A percentile compares a stretch with the other conserved stretches of the same genome.
phyloP scores from a whole-genome alignment of 2,329 filamentous ascomycete genomes.

The Beauveria rudraprayagi region DNA sequence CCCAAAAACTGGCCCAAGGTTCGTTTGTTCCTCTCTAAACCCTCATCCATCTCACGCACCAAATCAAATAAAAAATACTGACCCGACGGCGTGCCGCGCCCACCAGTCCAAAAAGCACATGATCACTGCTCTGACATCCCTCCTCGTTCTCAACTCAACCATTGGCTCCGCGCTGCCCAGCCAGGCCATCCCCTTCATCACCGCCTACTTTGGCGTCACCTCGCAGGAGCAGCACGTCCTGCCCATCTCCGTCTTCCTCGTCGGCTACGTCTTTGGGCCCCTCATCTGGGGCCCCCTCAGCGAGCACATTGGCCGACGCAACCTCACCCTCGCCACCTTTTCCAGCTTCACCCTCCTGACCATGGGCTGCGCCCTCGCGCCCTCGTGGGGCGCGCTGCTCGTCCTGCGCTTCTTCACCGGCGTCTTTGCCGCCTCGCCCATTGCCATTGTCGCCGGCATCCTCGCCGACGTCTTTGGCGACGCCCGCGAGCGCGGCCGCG shows the following conservation, averaged over 20 bases:
- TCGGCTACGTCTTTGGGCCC: slow-evolving; percentile 56
- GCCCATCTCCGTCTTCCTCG: slow-evolving; percentile 55
- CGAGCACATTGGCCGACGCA: slow-evolving; percentile 54
- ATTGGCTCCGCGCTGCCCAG: slow-evolving; percentile 58
- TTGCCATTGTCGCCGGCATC: slow-evolving; percentile 55
- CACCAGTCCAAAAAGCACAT: slow-evolving; percentile 44
- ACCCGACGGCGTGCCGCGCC: neutral
- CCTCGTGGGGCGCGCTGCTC: slow-evolving; percentile 43
- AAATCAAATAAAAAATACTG: neutral
- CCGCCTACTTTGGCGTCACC: slow-evolving; percentile 47
- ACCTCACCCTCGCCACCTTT: slow-evolving; percentile 38
- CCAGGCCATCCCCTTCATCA: slow-evolving; percentile 52
- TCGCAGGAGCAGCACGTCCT: slow-evolving; percentile 38
- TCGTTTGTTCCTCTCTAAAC: slow-evolving; percentile 11
- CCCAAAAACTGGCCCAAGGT: slow-evolving; percentile 44
- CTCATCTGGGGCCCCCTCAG: slow-evolving; percentile 57
- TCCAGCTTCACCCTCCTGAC: slow-evolving; percentile 41
- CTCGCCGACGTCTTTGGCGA: slow-evolving; percentile 59
- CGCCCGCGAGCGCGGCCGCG: slow-evolving; percentile 41
- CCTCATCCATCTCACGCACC: neutral
- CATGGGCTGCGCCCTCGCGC: slow-evolving; percentile 47
- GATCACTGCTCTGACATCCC: slow-evolving; percentile 47
- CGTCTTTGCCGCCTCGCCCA: slow-evolving; percentile 47
- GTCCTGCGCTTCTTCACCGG: slow-evolving; percentile 48
- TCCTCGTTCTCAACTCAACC: slow-evolving; percentile 59